phyloP scores from a whole-genome alignment of 805 yeast genomes.

The Saitoella complicata region DNA sequence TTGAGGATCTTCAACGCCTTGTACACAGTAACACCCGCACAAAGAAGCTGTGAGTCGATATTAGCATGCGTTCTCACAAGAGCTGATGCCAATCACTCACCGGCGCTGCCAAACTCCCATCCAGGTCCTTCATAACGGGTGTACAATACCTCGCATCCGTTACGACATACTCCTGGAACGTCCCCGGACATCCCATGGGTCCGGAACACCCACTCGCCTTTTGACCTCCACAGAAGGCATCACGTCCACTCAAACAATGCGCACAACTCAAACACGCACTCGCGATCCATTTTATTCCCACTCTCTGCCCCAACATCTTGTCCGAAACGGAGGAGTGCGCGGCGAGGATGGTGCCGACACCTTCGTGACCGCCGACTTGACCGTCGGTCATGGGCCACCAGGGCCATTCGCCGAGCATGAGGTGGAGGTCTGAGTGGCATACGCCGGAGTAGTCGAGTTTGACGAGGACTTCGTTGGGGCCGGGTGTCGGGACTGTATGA shows the following conservation, averaged over 20 bases:
- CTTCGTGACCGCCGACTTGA: background rate
- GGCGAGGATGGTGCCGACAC: background rate
- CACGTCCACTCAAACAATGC: background rate
- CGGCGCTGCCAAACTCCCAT: background rate
- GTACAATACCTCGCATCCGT: background rate
- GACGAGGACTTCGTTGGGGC: slow-evolving; percentile 59
- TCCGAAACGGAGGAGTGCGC: background rate
- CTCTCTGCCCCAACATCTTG: background rate
- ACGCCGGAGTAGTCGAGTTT: slow-evolving; percentile 81
- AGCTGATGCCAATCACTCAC: background rate
- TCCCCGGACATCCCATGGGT: background rate
- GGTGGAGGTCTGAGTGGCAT: slow-evolving; percentile 88
- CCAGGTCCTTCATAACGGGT: background rate
- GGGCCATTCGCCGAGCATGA: slow-evolving; percentile 92
- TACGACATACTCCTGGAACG: background rate
- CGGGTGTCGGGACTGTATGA: slow-evolving; percentile 55
- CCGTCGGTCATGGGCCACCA: slow-evolving; percentile 6
- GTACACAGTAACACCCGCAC: background rate
- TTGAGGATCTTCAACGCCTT: background rate
- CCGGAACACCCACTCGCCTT: background rate
- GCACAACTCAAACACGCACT: background rate
- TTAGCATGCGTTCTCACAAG: too few species aligned
- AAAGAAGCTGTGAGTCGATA: background rate
- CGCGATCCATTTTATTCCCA: background rate
- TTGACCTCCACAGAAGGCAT: background rate